Evolutionary conservation across 371 early-diverging fungal species (phyloP), one percentile per base, ranked within the genome.

Genomic region (Syncephalis fuscata): DNA sequence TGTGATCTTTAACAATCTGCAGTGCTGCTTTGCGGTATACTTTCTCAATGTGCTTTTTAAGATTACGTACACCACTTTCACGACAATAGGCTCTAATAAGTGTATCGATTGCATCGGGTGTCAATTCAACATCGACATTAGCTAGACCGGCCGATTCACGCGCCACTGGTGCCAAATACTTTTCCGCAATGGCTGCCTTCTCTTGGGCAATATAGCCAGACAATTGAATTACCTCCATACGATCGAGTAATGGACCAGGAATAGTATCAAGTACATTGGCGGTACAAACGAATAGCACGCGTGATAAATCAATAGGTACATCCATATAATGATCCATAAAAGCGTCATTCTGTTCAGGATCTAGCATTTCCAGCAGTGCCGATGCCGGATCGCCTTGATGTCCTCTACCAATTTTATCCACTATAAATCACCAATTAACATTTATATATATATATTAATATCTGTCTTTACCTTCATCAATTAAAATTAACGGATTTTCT

Each of bases 241-340:
- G 86, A 68, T 97, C 98, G 27, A 94, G 69, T 16, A 97, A 71
- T 9, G 98, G 98, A 3, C 78, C 88, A 4, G 98, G 96, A 26
- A 97, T 95, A 14, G 94, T 93, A 44, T 94, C 95, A 8, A 85
- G 67, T 2, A 83, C 80, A 55, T 97, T 97, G 45, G 98, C 98
- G 0, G 98, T 97, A 66, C 95, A 95, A 14, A 97, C 90, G 68
- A 97, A 97, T 36, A 97, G 69, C 3, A 91, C 92, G 54, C 90
- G 88, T 55, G 92, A 92, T 26, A 97, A 72, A 61, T 97, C 93
- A 15, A 95, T 71, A 0, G 96, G 96, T 1, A 95, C 88, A 63
- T 97, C 98, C 86, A 97, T 82, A 67, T 94, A 97, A 60, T 97
- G 95, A 65, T 97, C 98, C 57, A 95, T 70, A 70, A 97, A 97